Evolutionary conservation across 164 flowering plant genomes (phyloP), one percentile per base, ranked within the genome.

Genomic region (Kalanchoe fedtschenkoi): DNA sequence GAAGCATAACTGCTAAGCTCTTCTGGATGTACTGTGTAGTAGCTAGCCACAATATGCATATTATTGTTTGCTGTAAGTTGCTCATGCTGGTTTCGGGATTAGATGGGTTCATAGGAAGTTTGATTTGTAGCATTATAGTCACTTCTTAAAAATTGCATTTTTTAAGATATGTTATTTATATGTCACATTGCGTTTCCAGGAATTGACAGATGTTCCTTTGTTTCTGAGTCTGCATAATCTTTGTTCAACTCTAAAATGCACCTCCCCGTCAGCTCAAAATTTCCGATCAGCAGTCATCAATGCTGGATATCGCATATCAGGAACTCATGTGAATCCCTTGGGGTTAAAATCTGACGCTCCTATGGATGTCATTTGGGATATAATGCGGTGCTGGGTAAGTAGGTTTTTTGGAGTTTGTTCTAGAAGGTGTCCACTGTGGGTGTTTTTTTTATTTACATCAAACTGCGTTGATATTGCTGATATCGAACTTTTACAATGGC

Each of bases 241-340:
- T 58, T 85, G 88, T 71, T 84, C 80, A 43, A 95, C 99, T 1
- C 75, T 95, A 47, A 95, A 95, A 69, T 91, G 99, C 76, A 91
- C 96, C 9, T 91, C 97, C 10, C 99, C 99, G 1, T 87, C 95
- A n/a, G 93, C 95, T 8, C 87, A 87, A 17, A 77, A 82, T 30
- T 95, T 95, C 62, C 84, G 93, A 6, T 95, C 99, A 39, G 97
- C 99, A 1, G 97, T 95, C 32, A 74, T 95, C 51, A 95, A 95
- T 79, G 97, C 97, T 4, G 96, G 96, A 56, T 95, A 87, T 75
- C 89, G 84, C 56, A 83, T 95, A 32, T 95, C 99, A 24, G 99
- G 96, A 51, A 88, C 91, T 47, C 55, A 47, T 47, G 26, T 47
- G 26, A 47, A 47, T 19, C 55, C 55, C 1, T 24, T 47, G 22